Conservation (phyloP, 2,329 filamentous ascomycete genomes). For the Macrophomina phaseolina region DNA sequence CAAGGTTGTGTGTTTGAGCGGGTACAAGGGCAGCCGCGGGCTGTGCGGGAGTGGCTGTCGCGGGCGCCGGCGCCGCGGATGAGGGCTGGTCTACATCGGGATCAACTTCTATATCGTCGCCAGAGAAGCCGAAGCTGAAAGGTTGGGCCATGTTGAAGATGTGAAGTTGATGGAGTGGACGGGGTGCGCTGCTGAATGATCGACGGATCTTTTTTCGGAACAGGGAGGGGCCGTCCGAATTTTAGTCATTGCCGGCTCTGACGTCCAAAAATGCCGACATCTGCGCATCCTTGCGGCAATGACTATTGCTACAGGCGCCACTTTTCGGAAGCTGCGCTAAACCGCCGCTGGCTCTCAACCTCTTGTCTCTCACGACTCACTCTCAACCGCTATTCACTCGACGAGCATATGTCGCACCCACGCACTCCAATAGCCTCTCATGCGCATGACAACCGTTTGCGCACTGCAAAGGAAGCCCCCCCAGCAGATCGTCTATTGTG, state of each 20-base stretch:
- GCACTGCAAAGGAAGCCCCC: too few relatives aligned
- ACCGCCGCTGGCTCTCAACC: background rate
- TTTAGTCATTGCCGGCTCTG: background rate
- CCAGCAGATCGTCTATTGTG: too few relatives aligned
- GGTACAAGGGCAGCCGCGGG: constrained; percentile 3
- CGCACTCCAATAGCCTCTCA: too few relatives aligned
- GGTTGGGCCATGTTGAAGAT: constrained; percentile 20
- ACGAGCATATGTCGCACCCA: too few relatives aligned
- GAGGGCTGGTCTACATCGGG: constrained; percentile 40
- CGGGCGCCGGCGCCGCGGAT: constrained; percentile 13
- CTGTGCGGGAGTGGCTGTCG: background rate
- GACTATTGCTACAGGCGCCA: background rate
- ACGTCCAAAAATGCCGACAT: too few relatives aligned
- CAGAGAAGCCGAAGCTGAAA: constrained; percentile 65
- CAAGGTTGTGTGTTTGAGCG: constrained; percentile 35
- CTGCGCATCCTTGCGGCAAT: too few relatives aligned
- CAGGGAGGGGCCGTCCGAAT: background rate
- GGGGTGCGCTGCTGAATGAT: background rate
- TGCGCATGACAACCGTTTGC: too few relatives aligned
- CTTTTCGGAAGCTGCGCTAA: background rate
- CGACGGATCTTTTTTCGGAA: constrained; percentile 19
- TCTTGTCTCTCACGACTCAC: too few relatives aligned
- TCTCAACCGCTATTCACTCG: too few relatives aligned
- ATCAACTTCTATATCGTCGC: constrained; percentile 63
- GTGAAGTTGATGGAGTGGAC: background rate